These are phyloP conservation scores for Zygosaccharomyces siamensis DNA, from an alignment of 805 yeast species.

Conservation along the genomic window DNA sequence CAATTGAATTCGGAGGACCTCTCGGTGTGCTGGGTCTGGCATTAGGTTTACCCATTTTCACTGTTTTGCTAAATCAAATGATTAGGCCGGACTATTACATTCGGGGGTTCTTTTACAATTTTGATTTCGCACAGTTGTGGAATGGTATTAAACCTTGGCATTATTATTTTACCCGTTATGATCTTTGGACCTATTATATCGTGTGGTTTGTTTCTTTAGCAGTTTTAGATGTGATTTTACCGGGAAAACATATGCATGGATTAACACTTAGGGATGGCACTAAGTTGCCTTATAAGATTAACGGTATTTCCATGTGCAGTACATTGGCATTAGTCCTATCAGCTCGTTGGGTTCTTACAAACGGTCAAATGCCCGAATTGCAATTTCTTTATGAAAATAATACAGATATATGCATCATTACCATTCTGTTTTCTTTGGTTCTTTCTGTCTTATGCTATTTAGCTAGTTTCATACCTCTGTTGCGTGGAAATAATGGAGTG, in stretches of 20 bases:
- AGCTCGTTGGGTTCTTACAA: slow-evolving; percentile 49
- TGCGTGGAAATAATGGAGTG: slow-evolving; percentile 42
- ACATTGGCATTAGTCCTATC: slow-evolving; percentile 39
- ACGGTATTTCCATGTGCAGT: slow-evolving; percentile 60
- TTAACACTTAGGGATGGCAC: slow-evolving; percentile 72
- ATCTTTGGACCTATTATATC: slow-evolving; percentile 60
- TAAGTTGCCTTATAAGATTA: slow-evolving; percentile 66
- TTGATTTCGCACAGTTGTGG: slow-evolving; percentile 40
- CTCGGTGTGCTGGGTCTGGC: slow-evolving; percentile 68
- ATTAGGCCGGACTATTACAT: slow-evolving; percentile 56
- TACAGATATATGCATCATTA: slow-evolving; percentile 55
- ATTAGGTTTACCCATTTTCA: slow-evolving; percentile 59
- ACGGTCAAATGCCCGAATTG: slow-evolving; percentile 69
- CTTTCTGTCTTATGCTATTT: slow-evolving; percentile 64
- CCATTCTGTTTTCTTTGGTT: slow-evolving; percentile 58
- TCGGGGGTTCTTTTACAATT: slow-evolving; percentile 39
- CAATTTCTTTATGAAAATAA: slow-evolving; percentile 67
- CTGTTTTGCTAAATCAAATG: slow-evolving; percentile 53
- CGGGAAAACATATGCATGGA: slow-evolving; percentile 64
- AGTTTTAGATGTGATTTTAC: slow-evolving; percentile 57
- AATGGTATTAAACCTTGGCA: slow-evolving; percentile 36
- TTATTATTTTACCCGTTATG: slow-evolving; percentile 37
- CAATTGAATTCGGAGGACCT: slow-evolving; percentile 73
- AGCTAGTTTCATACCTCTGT: slow-evolving; percentile 59
- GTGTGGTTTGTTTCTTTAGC: slow-evolving; percentile 69